Percentiles rank a stretch among this genome's conserved stretches.
Conservation (phyloP, 192 early-diverging fungal genomes). For the Cetraspora pellucida region DNA sequence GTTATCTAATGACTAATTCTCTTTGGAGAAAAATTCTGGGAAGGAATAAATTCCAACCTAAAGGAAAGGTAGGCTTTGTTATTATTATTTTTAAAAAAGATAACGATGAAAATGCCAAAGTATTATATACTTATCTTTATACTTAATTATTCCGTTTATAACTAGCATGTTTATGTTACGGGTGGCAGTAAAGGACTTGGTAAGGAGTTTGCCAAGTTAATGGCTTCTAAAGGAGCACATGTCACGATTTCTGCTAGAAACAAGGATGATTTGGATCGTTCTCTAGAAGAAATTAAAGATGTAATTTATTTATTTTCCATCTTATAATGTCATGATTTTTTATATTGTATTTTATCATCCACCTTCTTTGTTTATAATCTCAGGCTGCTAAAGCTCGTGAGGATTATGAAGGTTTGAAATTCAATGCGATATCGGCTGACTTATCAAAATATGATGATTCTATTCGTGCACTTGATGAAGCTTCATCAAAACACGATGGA, state of each 20-base stretch:
- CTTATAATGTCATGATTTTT: no score
- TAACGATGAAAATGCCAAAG: not conserved
- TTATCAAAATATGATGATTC: conserved; percentile 55
- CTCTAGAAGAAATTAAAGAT: conserved; percentile 44
- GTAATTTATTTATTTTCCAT: no score
- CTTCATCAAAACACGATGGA: conserved; percentile 51
- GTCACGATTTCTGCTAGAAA: conserved; percentile 69
- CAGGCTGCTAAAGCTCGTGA: not conserved
- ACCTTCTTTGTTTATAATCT: no score
- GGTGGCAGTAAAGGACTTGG: conserved; percentile 76
- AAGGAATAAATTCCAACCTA: conserved; percentile 9
- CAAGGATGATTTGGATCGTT: conserved; percentile 48
- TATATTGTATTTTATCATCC: no score
- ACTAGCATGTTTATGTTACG: conserved; percentile 70
- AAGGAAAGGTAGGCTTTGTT: conserved; percentile 33
- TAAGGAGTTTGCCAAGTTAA: conserved; percentile 60
- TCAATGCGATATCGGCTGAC: conserved; percentile 63
- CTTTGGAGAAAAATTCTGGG: not conserved
- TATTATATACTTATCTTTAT: no score
- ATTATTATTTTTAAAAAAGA: not conserved
- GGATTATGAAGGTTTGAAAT: conserved; percentile 7
- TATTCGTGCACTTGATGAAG: conserved; percentile 61
- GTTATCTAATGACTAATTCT: conserved; percentile 15
- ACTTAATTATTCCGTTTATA: not conserved
- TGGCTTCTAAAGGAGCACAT: conserved; percentile 69